Evolutionary conservation across 2,329 filamentous ascomycete genomes (phyloP).

Genomic region (Pestalotiopsis sp.): DNA sequence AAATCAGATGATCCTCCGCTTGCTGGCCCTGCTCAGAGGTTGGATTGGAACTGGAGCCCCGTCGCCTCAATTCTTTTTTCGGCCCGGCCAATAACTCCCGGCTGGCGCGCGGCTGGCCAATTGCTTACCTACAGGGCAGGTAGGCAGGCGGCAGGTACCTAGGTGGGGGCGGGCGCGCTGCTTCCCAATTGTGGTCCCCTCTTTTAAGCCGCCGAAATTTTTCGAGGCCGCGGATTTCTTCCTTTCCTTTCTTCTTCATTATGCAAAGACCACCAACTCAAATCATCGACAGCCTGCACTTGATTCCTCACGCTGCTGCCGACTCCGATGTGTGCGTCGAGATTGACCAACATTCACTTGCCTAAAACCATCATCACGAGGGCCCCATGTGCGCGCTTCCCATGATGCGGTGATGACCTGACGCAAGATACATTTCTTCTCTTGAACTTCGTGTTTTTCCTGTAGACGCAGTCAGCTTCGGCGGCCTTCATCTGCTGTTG

Average conservation of each 20-base stretch:
- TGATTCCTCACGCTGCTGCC: slow-evolving; percentile 46
- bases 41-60: too few relatives aligned
- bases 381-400: slow-evolving; percentile 59
- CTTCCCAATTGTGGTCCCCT: not conserved
- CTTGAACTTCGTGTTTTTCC: not conserved
- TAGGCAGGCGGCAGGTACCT: not conserved
- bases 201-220: slow-evolving; percentile 18
- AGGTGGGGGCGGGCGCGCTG: not conserved
- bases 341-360: slow-evolving; percentile 59
- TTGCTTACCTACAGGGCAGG: not conserved
- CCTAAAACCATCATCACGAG: slow-evolving; percentile 72
- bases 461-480: not conserved
- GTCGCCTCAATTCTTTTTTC: too few relatives aligned
- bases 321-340: slow-evolving; percentile 60
- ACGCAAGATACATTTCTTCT: slow-evolving; percentile 59
- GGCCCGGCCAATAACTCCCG: too few relatives aligned
- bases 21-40: too few relatives aligned
- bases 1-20: too few relatives aligned
- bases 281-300: slow-evolving; percentile 44
- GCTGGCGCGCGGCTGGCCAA: too few relatives aligned
- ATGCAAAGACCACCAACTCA: slow-evolving; percentile 47
- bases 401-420: slow-evolving; percentile 73
- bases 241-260: slow-evolving; percentile 32
- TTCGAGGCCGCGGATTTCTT: slow-evolving; percentile 18
- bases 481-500: not conserved